Base-by-base conservation (phyloP, 2,329 filamentous ascomycete species). In the Aureobasidium zeae region DNA sequence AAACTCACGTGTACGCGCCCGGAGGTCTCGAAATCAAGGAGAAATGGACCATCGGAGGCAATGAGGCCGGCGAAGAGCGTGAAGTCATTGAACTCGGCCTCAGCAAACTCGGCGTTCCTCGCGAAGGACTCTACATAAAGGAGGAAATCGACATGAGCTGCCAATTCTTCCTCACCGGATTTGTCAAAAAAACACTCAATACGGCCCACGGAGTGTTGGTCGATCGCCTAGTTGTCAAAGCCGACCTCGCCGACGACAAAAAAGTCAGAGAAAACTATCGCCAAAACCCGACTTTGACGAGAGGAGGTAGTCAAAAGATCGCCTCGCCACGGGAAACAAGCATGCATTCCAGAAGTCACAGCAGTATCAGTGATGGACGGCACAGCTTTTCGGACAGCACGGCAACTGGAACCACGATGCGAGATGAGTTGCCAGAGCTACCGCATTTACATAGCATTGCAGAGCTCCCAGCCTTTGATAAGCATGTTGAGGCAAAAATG, bases 61-160 rank as follows among this genome's bases (percentile, higher is more conserved):
- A 74, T 8, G 64, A 83, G 30, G 79, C 81, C 0, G 83, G 81
- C 13, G 85, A 93, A 61, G 73, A 77, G 1, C 67, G 70, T 21
- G 73, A 81, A 54, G 70, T 76, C 0, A 63, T 74, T 9, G 83
- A 89, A 63, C 63, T 84, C 16, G 59, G 59, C 4, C 31, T 45
- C 4, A 29, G 30, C 10, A 15, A 36, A 4, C 35, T 47, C 3
- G 82, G 80, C 4, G 63, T 83, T 5, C 85, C 86, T 0, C 62
- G 71, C 16, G 67, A 76, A 29, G 86, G 86, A 0, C 66, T 94
- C 10, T 93, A 87, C 57, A 67, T 94, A 30, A 73, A 83, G n/a
- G 86, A 94, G 67, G 86, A 94, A 52, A 80, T 91, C 36, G 81
- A 86, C 50, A 79, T 94, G 70, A 74, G 74, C 46, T 93, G 86